phyloP scores from a whole-genome alignment of 768 basidiomycete species.

The Pisolithus microcarpus region DNA sequence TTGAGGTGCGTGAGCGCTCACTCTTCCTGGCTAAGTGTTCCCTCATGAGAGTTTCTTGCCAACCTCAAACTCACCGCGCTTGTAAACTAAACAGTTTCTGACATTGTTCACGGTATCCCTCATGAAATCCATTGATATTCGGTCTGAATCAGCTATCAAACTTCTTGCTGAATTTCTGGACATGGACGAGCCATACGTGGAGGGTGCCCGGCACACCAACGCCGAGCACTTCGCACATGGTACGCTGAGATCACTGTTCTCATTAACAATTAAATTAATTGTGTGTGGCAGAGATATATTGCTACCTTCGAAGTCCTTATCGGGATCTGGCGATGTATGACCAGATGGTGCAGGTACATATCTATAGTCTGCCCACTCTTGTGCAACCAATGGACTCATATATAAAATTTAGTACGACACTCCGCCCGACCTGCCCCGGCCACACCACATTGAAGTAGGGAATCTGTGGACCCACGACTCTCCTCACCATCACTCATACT shows the following conservation, averaged over 20 bases:
- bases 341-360: constrained; percentile 62
- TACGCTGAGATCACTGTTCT: constrained; percentile 24
- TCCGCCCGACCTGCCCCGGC: constrained; percentile 37
- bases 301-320: constrained; percentile 83
- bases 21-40: constrained; percentile 1
- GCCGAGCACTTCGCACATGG: constrained; percentile 95
- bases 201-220: constrained; percentile 54
- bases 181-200: constrained; percentile 51
- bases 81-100: constrained; percentile 54
- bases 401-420: constrained; percentile 47
- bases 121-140: constrained; percentile 90
- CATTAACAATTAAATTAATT: background rate
- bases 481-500: constrained; percentile 18
- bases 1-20: constrained; percentile 52
- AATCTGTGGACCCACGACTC: constrained; percentile 23
- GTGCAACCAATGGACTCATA: constrained; percentile 6
- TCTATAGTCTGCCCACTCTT: background rate
- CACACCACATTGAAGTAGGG: constrained; percentile 17
- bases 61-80: no score
- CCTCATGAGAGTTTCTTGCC: background rate
- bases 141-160: constrained; percentile 81
- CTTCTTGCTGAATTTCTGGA: constrained; percentile 86
- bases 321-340: constrained; percentile 82
- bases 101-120: constrained; percentile 83
- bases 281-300: constrained; percentile 65